Evolutionary conservation across 73 alveolate genomes (phyloP).

Genomic region (Tetrahymena borealis): DNA sequence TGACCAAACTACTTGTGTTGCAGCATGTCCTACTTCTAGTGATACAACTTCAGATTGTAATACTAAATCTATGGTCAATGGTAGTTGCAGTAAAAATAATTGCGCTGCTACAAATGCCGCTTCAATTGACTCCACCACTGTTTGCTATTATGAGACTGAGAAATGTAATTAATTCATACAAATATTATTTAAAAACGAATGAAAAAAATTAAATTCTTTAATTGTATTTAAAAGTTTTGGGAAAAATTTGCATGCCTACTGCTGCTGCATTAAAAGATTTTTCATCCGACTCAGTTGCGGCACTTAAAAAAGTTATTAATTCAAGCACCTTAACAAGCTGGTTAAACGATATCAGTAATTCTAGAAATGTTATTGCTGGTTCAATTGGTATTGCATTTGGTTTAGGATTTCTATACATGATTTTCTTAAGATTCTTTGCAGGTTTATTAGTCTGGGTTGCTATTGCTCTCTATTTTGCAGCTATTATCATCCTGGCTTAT

Average conservation of each 20-base stretch:
- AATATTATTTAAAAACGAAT: background rate
- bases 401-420: conserved; percentile 54
- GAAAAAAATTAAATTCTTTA: background rate
- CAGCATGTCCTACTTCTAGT: conserved; percentile 8
- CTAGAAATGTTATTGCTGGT: conserved; percentile 54
- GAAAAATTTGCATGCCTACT: conserved; percentile 23
- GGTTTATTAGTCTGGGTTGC: conserved; percentile 61
- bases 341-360: conserved; percentile 53
- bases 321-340: conserved; percentile 53
- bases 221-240: background rate
- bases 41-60: background rate
- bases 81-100: background rate
- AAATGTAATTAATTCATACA: background rate
- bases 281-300: background rate
- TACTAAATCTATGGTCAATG: background rate
- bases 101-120: background rate
- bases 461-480: conserved; percentile 53
- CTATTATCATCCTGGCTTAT: conserved; percentile 30
- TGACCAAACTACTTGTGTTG: conserved; percentile 22
- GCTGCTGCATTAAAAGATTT: background rate
- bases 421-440: conserved; percentile 60
- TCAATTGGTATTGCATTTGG: conserved; percentile 63
- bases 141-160: background rate
- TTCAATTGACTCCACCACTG: background rate
- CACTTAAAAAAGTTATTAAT: background rate